Percentiles rank a stretch among this genome's conserved stretches.
These are phyloP conservation scores for Sporobolus alterniflorus DNA, from an alignment of 202 grass and related monocot genomes.

Conservation along the genomic window DNA sequence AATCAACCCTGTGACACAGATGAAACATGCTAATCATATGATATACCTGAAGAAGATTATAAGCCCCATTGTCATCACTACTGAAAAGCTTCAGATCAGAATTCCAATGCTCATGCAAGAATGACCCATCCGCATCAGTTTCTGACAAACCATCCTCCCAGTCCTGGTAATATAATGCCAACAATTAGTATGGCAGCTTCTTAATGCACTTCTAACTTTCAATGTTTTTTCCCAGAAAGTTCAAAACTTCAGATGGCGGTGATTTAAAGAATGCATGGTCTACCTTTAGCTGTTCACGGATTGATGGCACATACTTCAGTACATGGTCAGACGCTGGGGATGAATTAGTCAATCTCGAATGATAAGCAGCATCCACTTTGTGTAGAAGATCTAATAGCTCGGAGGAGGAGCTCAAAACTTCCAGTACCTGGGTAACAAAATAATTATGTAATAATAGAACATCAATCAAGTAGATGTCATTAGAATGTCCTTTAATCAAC, in stretches of 20 bases:
- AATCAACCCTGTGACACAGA: conserved; percentile 17
- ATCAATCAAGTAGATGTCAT: background rate
- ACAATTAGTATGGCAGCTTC: background rate
- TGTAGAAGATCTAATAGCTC: conserved; percentile 69
- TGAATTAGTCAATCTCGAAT: conserved; percentile 41
- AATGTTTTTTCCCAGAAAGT: conserved; percentile 8
- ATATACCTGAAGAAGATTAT: conserved; percentile 83
- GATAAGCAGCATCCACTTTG: conserved; percentile 60
- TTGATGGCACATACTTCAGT: conserved; percentile 67
- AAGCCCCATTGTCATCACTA: conserved; percentile 67
- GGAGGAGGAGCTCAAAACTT: conserved; percentile 52
- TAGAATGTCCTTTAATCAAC: background rate
- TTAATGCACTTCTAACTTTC: background rate
- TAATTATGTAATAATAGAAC: conserved; percentile 15
- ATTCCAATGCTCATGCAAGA: conserved; percentile 74
- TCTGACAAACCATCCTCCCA: conserved; percentile 86
- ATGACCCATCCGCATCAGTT: conserved; percentile 74
- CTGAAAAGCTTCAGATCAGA: conserved; percentile 72
- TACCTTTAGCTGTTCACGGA: conserved; percentile 64
- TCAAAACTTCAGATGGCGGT: conserved; percentile 11
- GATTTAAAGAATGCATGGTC: background rate
- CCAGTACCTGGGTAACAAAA: conserved; percentile 31
- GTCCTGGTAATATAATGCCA: conserved; percentile 57
- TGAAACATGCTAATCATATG: conserved; percentile 11
- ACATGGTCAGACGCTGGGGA: conserved; percentile 53